Evolutionary conservation across 176 grass and related monocot genomes (phyloP).

Genomic region (Aegilops bicornis): DNA sequence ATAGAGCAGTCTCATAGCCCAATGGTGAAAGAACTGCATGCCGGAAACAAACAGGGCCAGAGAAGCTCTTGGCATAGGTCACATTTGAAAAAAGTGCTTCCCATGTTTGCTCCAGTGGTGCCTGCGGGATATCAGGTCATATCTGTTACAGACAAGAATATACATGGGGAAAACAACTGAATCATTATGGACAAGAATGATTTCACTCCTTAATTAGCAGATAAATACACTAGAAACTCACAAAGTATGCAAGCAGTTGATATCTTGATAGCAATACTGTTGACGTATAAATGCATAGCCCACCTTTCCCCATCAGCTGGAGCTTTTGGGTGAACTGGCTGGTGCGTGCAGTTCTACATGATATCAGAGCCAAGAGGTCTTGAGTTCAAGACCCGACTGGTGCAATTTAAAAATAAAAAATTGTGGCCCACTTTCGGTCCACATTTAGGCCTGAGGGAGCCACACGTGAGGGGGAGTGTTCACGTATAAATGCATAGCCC

Average conservation of each 20-base stretch:
- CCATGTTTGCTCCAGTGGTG: slow-evolving; percentile 93
- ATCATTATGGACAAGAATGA: slow-evolving; percentile 3
- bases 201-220: slow-evolving; percentile 20
- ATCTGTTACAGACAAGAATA: slow-evolving; percentile 34
- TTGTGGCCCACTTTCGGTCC: too few species aligned
- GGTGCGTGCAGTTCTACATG: too few species aligned
- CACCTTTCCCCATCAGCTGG: too few species aligned
- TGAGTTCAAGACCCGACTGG: too few species aligned
- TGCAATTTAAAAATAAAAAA: too few species aligned
- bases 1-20: slow-evolving; percentile 94
- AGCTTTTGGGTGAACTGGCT: too few species aligned
- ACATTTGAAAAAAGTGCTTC: slow-evolving; percentile 79
- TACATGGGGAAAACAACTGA: not conserved
- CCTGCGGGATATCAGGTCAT: slow-evolving; percentile 51
- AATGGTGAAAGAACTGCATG: slow-evolving; percentile 86
- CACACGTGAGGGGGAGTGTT: too few species aligned
- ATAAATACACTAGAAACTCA: not conserved
- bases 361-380: too few species aligned
- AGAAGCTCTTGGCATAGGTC: slow-evolving; percentile 89
- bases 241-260: not conserved
- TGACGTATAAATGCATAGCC: too few species aligned
- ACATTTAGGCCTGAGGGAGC: too few species aligned
- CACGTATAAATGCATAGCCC: too few species aligned
- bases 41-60: slow-evolving; percentile 84
- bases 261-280: not conserved